A percentile compares a stretch with the other conserved stretches of the same genome.
Conservation (phyloP, 805 yeast species). For the Candida michaelii region DNA sequence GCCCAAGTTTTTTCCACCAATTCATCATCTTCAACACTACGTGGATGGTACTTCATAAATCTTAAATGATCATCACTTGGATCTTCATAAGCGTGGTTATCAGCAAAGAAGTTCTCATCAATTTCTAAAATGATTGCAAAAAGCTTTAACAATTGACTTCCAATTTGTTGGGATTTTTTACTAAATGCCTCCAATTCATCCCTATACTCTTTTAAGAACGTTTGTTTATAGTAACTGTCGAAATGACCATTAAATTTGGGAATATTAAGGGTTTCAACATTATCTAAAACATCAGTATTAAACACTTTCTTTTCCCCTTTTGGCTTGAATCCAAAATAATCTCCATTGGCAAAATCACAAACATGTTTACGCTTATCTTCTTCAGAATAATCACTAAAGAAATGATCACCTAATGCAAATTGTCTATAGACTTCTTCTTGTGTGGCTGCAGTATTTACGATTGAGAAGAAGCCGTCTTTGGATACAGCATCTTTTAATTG, state of each 20-base stretch:
- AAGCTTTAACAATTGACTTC: slow-evolving; percentile 20
- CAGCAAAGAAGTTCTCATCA: slow-evolving; percentile 30
- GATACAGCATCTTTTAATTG: slow-evolving; percentile 26
- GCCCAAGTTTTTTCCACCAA: slow-evolving; percentile 32
- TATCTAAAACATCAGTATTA: slow-evolving; percentile 28
- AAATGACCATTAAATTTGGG: slow-evolving; percentile 28
- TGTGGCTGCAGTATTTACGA: slow-evolving; percentile 24
- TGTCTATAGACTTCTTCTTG: slow-evolving; percentile 25
- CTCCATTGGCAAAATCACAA: slow-evolving; percentile 28
- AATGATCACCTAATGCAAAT: slow-evolving; percentile 28
- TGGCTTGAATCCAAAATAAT: slow-evolving; percentile 33
- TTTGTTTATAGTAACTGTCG: slow-evolving; percentile 18
- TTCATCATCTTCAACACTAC: slow-evolving; percentile 28
- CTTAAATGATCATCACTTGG: slow-evolving; percentile 35
- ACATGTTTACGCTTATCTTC: slow-evolving; percentile 26
- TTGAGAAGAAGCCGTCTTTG: slow-evolving; percentile 34
- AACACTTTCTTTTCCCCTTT: slow-evolving; percentile 31
- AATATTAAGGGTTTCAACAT: slow-evolving; percentile 30
- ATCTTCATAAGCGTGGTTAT: slow-evolving; percentile 30
- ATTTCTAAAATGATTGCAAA: slow-evolving; percentile 35
- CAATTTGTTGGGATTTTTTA: slow-evolving; percentile 19
- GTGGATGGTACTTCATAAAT: slow-evolving; percentile 33
- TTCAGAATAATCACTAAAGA: slow-evolving; percentile 24
- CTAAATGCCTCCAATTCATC: slow-evolving; percentile 22
- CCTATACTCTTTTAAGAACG: slow-evolving; percentile 20